Evolutionary conservation across 345 rosid genomes (phyloP).

Genomic region (Salix brachista): DNA sequence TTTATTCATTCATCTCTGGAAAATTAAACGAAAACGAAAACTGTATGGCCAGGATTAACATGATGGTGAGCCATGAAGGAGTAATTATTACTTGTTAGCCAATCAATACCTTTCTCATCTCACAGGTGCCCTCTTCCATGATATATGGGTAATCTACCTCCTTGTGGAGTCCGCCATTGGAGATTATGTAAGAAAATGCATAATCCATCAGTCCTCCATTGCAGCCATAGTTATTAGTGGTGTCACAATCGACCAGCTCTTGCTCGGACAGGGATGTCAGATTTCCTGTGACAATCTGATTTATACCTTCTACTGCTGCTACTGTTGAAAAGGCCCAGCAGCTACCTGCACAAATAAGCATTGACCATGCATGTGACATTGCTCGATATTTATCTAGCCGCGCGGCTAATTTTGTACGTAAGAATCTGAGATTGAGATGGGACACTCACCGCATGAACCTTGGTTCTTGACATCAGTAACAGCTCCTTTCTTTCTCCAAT

Average conservation of each 20-base stretch:
- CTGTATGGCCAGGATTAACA: background rate
- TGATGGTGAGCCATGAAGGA: background rate
- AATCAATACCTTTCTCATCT: constrained; percentile 13
- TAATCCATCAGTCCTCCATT: constrained; percentile 35
- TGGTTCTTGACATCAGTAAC: constrained; percentile 29
- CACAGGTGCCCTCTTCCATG: constrained; percentile 33
- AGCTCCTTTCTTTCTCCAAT: constrained; percentile 34
- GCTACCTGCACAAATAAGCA: constrained; percentile 11
- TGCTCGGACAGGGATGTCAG: constrained; percentile 31
- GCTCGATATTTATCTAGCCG: background rate
- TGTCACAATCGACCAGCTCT: constrained; percentile 32
- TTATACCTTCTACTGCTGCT: constrained; percentile 29
- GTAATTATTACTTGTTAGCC: no score
- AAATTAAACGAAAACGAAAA: background rate
- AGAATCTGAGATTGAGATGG: no score
- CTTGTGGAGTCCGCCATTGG: constrained; percentile 24
- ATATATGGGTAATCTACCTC: constrained; percentile 30
- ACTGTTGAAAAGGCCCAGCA: constrained; percentile 36
- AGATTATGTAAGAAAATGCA: constrained; percentile 23
- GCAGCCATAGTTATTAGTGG: constrained; percentile 20
- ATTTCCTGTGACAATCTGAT: constrained; percentile 26
- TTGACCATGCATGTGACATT: background rate
- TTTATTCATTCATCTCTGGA: background rate
- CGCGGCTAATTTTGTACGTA: no score
- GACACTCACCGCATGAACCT: constrained; percentile 25